A percentile compares a stretch with the other conserved stretches of the same genome.
Evolutionary conservation across 1,284 basidiomycete genomes (phyloP).

Genomic region (Trichosporon asahii): DNA sequence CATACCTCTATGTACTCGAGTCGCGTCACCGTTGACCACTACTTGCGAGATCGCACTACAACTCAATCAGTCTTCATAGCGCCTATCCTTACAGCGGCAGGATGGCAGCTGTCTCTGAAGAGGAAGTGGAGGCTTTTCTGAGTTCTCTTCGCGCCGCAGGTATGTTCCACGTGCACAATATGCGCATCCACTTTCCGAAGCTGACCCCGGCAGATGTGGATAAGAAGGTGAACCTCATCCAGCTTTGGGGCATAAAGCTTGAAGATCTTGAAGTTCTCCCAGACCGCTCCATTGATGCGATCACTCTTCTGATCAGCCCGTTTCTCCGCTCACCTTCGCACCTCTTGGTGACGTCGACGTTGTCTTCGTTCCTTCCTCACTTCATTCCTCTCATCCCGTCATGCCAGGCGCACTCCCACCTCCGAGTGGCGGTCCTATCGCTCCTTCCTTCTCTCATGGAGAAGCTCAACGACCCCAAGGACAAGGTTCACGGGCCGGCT

Average conservation of each 20-base stretch:
- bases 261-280: slow-evolving; percentile 39
- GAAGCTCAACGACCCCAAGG: slow-evolving; percentile 48
- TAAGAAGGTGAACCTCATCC: slow-evolving; percentile 49
- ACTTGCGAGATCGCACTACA: background rate
- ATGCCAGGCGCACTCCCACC: slow-evolving; percentile 14
- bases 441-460: slow-evolving; percentile 43
- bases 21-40: background rate
- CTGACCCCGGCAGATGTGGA: slow-evolving; percentile 33
- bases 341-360: slow-evolving; percentile 37
- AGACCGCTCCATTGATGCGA: slow-evolving; percentile 36
- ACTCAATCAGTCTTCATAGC: too few species aligned
- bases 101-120: slow-evolving; percentile 28
- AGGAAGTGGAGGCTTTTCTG: slow-evolving; percentile 39
- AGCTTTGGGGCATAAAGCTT: slow-evolving; percentile 45
- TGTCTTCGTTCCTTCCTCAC: slow-evolving; percentile 43
- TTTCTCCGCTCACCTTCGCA: slow-evolving; percentile 40
- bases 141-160: slow-evolving; percentile 38
- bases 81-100: background rate
- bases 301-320: slow-evolving; percentile 39
- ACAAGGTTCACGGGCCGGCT: slow-evolving; percentile 39
- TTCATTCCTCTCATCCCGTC: slow-evolving; percentile 42
- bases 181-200: background rate
- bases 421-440: slow-evolving; percentile 35
- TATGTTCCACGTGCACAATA: slow-evolving; percentile 21
- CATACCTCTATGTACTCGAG: background rate